Evolutionary conservation across 257 asterid species (phyloP).

Genomic region (Scutellaria barbata): DNA sequence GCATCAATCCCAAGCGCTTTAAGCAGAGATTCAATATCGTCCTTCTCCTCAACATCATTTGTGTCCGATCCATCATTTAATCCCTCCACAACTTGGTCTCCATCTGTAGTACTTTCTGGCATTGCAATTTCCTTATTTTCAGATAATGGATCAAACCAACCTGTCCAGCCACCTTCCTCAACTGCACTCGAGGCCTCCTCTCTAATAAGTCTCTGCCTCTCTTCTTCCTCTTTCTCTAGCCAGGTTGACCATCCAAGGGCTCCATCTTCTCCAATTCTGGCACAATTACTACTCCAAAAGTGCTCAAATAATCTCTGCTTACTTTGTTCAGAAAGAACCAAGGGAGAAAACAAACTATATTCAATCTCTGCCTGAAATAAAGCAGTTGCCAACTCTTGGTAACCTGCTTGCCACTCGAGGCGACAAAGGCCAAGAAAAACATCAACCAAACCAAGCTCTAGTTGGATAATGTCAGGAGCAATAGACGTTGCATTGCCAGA

Average conservation of each 20-base stretch:
- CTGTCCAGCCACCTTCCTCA: slow-evolving; percentile 97
- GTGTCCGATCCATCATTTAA: slow-evolving; percentile 58
- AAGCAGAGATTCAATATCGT: slow-evolving; percentile 80
- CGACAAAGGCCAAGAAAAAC: slow-evolving; percentile 80
- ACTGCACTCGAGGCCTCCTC: slow-evolving; percentile 62
- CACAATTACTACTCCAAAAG: slow-evolving; percentile 91
- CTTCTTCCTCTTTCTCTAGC: slow-evolving; percentile 95
- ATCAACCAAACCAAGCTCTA: slow-evolving; percentile 86
- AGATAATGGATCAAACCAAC: slow-evolving; percentile 83
- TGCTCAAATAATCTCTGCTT: slow-evolving; percentile 86
- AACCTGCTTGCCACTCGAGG: slow-evolving; percentile 96
- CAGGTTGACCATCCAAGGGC: slow-evolving; percentile 96
- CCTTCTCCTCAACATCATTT: slow-evolving; percentile 60
- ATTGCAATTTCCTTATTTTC: slow-evolving; percentile 53
- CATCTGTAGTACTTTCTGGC: slow-evolving; percentile 44
- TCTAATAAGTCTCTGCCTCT: slow-evolving; percentile 65
- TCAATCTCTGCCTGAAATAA: slow-evolving; percentile 93
- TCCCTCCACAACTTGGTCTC: slow-evolving; percentile 54
- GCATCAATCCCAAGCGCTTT: slow-evolving; percentile 88
- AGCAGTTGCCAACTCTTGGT: slow-evolving; percentile 94
- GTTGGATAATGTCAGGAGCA: slow-evolving; percentile 58
- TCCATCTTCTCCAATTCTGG: slow-evolving; percentile 95
- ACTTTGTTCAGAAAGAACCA: slow-evolving; percentile 84
- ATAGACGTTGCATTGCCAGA: slow-evolving; percentile 45
- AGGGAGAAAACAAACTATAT: slow-evolving; percentile 79